A percentile compares a stretch with the other conserved stretches of the same genome.
Evolutionary conservation across 2,329 filamentous ascomycete genomes (phyloP).

Genomic region (Hypoxylon sp.): DNA sequence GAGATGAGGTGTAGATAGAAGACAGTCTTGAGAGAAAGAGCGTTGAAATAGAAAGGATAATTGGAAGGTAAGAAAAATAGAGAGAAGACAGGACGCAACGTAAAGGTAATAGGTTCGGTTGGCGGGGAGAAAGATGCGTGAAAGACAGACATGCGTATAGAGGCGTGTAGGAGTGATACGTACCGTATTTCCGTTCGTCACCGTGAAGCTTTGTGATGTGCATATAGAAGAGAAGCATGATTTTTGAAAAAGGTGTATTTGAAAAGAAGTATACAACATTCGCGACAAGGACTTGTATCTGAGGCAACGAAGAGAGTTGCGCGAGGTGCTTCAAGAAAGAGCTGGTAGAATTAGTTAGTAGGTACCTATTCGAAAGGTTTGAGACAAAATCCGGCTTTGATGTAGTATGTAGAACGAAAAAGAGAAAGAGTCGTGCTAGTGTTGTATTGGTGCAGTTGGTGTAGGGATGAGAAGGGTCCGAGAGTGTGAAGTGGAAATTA

Average conservation of each 20-base stretch:
- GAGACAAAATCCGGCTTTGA: not conserved
- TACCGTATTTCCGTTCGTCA: not conserved
- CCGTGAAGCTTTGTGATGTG: not conserved
- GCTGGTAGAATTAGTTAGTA: not conserved
- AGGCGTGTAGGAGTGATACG: not conserved
- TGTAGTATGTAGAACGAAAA: not conserved
- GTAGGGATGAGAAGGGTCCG: not conserved
- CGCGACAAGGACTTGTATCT: not conserved
- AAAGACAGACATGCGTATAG: not conserved
- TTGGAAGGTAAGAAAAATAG: not conserved
- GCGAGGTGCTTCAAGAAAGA: not conserved
- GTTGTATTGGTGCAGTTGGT: not conserved
- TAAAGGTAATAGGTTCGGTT: not conserved
- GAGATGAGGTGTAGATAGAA: not conserved
- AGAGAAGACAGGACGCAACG: not conserved
- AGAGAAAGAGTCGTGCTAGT: not conserved
- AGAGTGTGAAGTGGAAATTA: not conserved
- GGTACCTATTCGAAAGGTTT: not conserved
- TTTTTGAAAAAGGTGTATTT: no score
- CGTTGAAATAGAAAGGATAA: not conserved
- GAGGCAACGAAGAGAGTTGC: not conserved
- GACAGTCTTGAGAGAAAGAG: not conserved
- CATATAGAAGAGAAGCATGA: not conserved
- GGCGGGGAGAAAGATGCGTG: not conserved
- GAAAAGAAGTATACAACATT: no score